Conservation (phyloP, 352 stramenopile genomes). For the Phytophthora parvispora region DNA sequence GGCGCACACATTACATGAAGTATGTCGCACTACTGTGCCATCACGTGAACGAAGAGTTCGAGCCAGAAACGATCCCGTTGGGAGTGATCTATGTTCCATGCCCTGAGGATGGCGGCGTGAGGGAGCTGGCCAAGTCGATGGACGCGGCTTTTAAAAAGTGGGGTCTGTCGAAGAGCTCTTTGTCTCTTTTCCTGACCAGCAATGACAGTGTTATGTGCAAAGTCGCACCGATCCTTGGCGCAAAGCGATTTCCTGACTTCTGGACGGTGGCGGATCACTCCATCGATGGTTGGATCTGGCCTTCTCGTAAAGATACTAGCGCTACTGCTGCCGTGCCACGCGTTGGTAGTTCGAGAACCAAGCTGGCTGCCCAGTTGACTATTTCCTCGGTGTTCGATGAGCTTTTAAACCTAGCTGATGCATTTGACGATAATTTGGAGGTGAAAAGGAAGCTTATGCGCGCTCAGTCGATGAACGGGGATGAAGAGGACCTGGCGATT, state of each 20-base stretch:
- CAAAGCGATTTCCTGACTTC: slow-evolving; percentile 14
- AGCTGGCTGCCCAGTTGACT: not conserved
- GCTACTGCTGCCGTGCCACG: not conserved
- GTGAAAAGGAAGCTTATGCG: slow-evolving; percentile 13
- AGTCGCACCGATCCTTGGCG: slow-evolving; percentile 1
- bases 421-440: slow-evolving; percentile 1
- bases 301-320: not conserved
- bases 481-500: slow-evolving; percentile 8
- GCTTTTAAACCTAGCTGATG: slow-evolving; percentile 1
- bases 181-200: slow-evolving; percentile 17
- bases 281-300: not conserved
- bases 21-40: slow-evolving; percentile 17
- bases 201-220: slow-evolving; percentile 3
- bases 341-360: not conserved
- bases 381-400: slow-evolving; percentile 1
- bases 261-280: slow-evolving; percentile 2
- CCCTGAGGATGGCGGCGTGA: slow-evolving; percentile 6
- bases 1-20: slow-evolving; percentile 12
- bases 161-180: not conserved
- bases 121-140: slow-evolving; percentile 3
- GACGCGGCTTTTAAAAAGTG: slow-evolving; percentile 8
- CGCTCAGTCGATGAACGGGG: not conserved
- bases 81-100: not conserved
- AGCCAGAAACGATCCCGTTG: slow-evolving; percentile 7
- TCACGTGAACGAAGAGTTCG: slow-evolving; percentile 12